Evolutionary conservation across 1,284 basidiomycete genomes (phyloP).

Genomic region (Ustilago vetiveriae): DNA sequence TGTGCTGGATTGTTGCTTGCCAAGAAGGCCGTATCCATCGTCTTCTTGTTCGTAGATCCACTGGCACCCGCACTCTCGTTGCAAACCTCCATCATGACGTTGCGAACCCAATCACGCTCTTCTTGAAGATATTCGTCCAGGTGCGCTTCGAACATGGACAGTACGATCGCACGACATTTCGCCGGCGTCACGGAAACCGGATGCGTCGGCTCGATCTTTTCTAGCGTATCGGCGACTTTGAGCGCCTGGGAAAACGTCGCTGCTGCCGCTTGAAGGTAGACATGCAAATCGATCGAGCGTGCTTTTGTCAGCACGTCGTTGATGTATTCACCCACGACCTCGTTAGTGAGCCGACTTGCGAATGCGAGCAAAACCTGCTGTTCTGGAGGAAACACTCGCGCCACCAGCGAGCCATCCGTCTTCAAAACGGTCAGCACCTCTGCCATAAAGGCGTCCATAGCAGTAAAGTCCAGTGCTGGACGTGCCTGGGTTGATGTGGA

Average conservation of each 20-base stretch:
- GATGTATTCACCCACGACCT: slow-evolving; percentile 82
- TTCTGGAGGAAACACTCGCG: slow-evolving; percentile 82
- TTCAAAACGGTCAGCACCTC: slow-evolving; percentile 74
- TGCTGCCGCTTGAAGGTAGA: slow-evolving; percentile 85
- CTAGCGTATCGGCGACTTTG: slow-evolving; percentile 77
- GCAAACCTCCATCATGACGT: slow-evolving; percentile 78
- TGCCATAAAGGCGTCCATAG: slow-evolving; percentile 90
- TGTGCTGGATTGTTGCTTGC: slow-evolving; percentile 86
- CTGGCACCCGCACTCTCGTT: slow-evolving; percentile 76
- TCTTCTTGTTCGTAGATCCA: slow-evolving; percentile 68
- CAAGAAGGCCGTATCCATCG: slow-evolving; percentile 73
- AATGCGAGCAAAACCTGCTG: slow-evolving; percentile 79
- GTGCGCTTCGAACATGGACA: slow-evolving; percentile 89
- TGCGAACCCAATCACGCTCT: slow-evolving; percentile 84
- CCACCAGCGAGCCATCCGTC: slow-evolving; percentile 81
- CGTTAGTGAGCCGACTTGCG: slow-evolving; percentile 78
- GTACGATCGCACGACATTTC: slow-evolving; percentile 80
- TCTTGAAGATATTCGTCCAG: slow-evolving; percentile 97
- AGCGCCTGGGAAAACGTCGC: slow-evolving; percentile 88
- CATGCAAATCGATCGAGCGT: slow-evolving; percentile 77
- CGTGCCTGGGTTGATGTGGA: slow-evolving; percentile 7
- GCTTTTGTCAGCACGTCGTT: slow-evolving; percentile 79
- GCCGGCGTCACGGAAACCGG: slow-evolving; percentile 63
- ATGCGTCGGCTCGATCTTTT: slow-evolving; percentile 58
- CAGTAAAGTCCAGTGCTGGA: slow-evolving; percentile 78